These are phyloP conservation scores for Lyophyllum decastes DNA, from an alignment of 768 basidiomycete species.

Conservation along the genomic window DNA sequence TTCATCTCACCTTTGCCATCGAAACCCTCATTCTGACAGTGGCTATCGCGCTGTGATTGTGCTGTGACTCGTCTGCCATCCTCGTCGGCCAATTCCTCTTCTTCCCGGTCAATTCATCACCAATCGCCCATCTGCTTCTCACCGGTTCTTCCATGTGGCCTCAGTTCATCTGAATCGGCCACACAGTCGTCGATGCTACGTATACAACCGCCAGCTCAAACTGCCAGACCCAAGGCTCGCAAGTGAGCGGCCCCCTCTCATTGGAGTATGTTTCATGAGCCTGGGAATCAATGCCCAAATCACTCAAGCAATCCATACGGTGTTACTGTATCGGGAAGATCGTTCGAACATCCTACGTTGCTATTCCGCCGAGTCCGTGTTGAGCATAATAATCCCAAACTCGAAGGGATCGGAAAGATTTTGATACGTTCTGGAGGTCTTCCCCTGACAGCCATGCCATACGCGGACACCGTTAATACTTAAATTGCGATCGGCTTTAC, in stretches of 20 bases:
- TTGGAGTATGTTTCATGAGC: slow-evolving; percentile 18
- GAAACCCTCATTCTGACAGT: neutral
- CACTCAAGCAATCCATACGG: slow-evolving; percentile 20
- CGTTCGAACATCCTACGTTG: slow-evolving; percentile 29
- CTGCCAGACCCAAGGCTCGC: slow-evolving; percentile 1
- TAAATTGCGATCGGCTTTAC: slow-evolving; percentile 14
- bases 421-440: slow-evolving; percentile 27
- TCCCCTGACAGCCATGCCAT: slow-evolving; percentile 22
- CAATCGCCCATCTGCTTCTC: slow-evolving; percentile 1
- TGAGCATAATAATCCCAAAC: slow-evolving; percentile 33
- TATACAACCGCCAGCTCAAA: neutral
- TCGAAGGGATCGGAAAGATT: slow-evolving; percentile 25
- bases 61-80: neutral
- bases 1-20: slow-evolving; percentile 24
- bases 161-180: neutral
- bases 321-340: slow-evolving; percentile 37
- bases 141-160: slow-evolving; percentile 8
- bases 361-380: slow-evolving; percentile 33
- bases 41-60: neutral
- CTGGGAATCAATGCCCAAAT: slow-evolving; percentile 33
- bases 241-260: neutral
- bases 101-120: neutral
- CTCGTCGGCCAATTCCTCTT: neutral
- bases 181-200: neutral
- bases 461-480: slow-evolving; percentile 16